These are phyloP conservation scores for Boletus bicolor DNA, from an alignment of 768 basidiomycete genomes.

Conservation along the genomic window DNA sequence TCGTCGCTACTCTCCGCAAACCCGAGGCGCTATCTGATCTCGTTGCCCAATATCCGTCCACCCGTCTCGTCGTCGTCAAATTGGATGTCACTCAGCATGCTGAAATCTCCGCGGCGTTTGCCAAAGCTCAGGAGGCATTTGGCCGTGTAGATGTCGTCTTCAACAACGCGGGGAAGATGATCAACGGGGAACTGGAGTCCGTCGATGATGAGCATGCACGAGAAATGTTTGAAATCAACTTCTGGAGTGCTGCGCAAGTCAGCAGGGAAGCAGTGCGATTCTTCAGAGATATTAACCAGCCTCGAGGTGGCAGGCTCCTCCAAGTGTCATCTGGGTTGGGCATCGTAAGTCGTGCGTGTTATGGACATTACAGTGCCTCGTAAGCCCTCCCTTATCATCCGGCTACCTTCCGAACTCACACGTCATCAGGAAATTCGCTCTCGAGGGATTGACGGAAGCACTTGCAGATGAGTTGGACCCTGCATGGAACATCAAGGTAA, in stretches of 20 bases:
- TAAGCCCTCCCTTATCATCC: conserved; percentile 3
- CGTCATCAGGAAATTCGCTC: conserved; percentile 16
- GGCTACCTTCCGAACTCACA: not conserved
- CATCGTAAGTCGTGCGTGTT: conserved; percentile 4
- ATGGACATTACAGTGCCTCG: conserved; percentile 29
- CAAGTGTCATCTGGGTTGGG: conserved; percentile 33
- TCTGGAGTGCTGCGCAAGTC: too few relatives aligned
- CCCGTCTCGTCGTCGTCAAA: conserved; percentile 22
- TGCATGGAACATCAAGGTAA: conserved; percentile 7
- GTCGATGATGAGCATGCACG: too few relatives aligned
- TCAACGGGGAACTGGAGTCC: too few relatives aligned
- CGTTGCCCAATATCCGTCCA: conserved; percentile 21
- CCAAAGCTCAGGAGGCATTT: conserved; percentile 27
- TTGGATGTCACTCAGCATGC: conserved; percentile 29
- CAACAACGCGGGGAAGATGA: conserved; percentile 33
- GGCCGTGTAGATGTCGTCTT: conserved; percentile 38
- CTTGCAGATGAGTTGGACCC: conserved; percentile 10
- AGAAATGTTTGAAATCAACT: too few relatives aligned
- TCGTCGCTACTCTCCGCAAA: conserved; percentile 43
- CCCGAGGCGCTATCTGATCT: conserved; percentile 34
- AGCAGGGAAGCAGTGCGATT: not conserved
- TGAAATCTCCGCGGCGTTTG: conserved; percentile 30
- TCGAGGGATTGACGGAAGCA: conserved; percentile 29
- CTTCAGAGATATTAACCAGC: conserved; percentile 37
- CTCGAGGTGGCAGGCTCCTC: conserved; percentile 34